Evolutionary conservation across 2,329 filamentous ascomycete genomes (phyloP).

Genomic region (Leptoxyphium fumago): DNA sequence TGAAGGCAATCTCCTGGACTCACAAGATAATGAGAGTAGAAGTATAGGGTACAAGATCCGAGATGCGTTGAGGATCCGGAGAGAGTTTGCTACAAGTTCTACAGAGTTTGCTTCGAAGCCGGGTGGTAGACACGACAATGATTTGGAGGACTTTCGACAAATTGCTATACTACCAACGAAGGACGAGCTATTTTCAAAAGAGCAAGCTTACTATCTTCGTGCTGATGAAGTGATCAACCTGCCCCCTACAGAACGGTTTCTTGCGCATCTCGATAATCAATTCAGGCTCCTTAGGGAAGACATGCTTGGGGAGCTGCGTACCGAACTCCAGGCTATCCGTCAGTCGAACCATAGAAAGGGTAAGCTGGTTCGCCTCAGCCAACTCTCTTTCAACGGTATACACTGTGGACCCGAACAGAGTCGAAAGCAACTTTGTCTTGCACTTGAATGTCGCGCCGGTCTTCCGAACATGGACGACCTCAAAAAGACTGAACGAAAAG

Average conservation of each 20-base stretch:
- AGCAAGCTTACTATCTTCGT: slow-evolving; percentile 40
- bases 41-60: background rate
- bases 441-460: slow-evolving; percentile 1
- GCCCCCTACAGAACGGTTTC: slow-evolving; percentile 24
- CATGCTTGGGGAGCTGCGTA: slow-evolving; percentile 50
- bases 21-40: background rate
- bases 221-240: slow-evolving; percentile 35
- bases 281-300: slow-evolving; percentile 59
- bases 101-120: slow-evolving; percentile 25
- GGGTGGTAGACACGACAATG: slow-evolving; percentile 62
- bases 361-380: too few species aligned
- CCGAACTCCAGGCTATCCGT: slow-evolving; percentile 37
- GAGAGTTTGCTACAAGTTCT: slow-evolving; percentile 30
- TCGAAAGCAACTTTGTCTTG: slow-evolving; percentile 1
- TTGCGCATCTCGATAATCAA: slow-evolving; percentile 50
- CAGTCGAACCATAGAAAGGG: too few species aligned
- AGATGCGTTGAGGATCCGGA: slow-evolving; percentile 16
- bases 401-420: slow-evolving; percentile 4
- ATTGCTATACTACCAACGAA: slow-evolving; percentile 51
- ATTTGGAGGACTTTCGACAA: slow-evolving; percentile 44
- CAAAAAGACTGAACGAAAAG: slow-evolving; percentile 21
- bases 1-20: slow-evolving; percentile 13
- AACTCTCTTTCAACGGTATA: too few species aligned
- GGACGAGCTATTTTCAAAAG: slow-evolving; percentile 44
- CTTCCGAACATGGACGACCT: slow-evolving; percentile 2